Evolutionary conservation across 306 rosid genomes (phyloP).

Genomic region (Rosa persica): DNA sequence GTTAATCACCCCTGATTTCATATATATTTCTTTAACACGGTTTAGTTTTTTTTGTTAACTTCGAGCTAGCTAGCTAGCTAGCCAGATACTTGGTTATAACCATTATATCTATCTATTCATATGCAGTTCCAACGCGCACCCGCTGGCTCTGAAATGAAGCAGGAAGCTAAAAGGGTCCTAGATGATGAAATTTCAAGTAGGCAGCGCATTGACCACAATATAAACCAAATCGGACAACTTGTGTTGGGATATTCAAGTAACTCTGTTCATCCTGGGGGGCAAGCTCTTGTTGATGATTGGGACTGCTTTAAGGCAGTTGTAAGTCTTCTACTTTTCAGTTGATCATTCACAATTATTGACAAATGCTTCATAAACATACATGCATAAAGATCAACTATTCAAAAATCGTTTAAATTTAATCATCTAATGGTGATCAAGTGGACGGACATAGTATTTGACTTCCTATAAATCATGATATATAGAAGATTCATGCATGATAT

Average conservation of each 20-base stretch:
- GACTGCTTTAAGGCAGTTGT: slow-evolving; percentile 19
- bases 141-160: slow-evolving; percentile 29
- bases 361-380: not conserved
- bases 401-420: not conserved
- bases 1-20: not conserved
- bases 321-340: too few species aligned
- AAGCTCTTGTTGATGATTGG: slow-evolving; percentile 65
- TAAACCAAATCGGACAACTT: slow-evolving; percentile 31
- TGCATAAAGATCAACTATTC: not conserved
- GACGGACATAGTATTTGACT: too few species aligned
- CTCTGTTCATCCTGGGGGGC: slow-evolving; percentile 37
- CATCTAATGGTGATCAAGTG: not conserved
- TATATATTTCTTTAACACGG: not conserved
- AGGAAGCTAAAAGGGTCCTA: slow-evolving; percentile 38
- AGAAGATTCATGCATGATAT: too few species aligned
- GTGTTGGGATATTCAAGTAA: slow-evolving; percentile 40
- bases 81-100: not conserved
- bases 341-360: too few species aligned
- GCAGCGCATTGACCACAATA: slow-evolving; percentile 32
- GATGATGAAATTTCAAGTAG: slow-evolving; percentile 33
- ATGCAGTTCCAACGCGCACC: slow-evolving; percentile 40
- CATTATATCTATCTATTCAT: not conserved
- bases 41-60: not conserved
- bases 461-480: too few species aligned
- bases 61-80: not conserved